phyloP scores from a whole-genome alignment of 2,329 filamentous ascomycete genomes.

The Alternaria sp. region DNA sequence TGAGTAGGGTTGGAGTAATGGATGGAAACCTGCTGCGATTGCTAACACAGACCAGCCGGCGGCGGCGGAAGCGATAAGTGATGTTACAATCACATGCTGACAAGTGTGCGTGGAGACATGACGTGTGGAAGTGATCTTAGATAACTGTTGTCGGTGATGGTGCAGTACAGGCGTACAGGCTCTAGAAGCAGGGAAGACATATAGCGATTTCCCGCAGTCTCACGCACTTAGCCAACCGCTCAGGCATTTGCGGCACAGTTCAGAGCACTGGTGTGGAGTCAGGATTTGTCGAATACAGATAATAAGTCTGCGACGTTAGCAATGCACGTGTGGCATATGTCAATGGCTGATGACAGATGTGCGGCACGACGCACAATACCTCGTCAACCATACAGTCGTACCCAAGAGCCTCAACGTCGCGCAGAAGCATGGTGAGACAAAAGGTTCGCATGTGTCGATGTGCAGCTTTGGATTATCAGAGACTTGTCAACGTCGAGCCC shows the following conservation, averaged over 20 bases:
- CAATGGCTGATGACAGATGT: conserved; percentile 13
- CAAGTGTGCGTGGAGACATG: neutral
- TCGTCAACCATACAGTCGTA: neutral
- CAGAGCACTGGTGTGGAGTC: neutral
- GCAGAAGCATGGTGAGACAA: neutral
- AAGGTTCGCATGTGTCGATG: neutral
- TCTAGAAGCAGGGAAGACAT: neutral
- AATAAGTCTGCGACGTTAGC: neutral
- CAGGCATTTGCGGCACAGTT: neutral
- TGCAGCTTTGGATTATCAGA: neutral
- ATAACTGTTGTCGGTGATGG: neutral
- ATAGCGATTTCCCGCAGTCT: neutral
- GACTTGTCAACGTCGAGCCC: neutral
- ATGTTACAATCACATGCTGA: neutral
- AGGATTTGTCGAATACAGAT: neutral
- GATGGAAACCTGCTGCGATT: neutral
- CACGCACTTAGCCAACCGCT: neutral
- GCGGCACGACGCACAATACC: conserved; percentile 9
- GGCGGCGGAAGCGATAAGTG: neutral
- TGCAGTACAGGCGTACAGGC: neutral
- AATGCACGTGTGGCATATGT: neutral
- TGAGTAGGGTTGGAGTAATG: neutral
- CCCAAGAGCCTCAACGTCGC: neutral
- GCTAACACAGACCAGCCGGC: neutral
- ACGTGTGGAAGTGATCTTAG: neutral